These are phyloP conservation scores for Podosphaera aphanis DNA, from an alignment of 2,329 filamentous ascomycete species.

Conservation along the genomic window DNA sequence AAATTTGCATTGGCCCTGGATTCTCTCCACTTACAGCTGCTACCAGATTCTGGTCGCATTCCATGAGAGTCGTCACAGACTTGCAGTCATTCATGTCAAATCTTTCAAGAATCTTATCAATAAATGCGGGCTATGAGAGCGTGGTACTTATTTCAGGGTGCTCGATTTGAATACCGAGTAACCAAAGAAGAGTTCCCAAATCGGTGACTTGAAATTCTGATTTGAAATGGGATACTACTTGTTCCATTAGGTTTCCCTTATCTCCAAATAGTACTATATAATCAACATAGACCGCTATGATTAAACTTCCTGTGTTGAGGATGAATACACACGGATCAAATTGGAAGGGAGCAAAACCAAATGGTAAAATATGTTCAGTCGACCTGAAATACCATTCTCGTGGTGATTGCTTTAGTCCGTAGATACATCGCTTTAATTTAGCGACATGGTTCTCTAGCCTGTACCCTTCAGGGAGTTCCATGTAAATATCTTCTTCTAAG, in stretches of 20 bases:
- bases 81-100: background rate
- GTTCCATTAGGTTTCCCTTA: background rate
- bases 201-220: background rate
- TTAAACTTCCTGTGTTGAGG: background rate
- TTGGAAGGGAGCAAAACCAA: background rate
- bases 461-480: too few species aligned
- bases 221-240: background rate
- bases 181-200: background rate
- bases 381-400: slow-evolving; percentile 1
- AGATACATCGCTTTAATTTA: too few species aligned
- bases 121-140: background rate
- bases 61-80: background rate
- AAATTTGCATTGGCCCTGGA: background rate
- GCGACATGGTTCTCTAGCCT: too few species aligned
- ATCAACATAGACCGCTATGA: background rate
- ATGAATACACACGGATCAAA: background rate
- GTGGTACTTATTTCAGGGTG: background rate
- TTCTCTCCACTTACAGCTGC: background rate
- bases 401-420: too few species aligned
- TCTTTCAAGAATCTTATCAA: background rate
- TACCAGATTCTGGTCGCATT: background rate
- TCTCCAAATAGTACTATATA: background rate
- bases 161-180: background rate
- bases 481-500: too few species aligned
- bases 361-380: background rate